These are phyloP conservation scores for Fusarium sp. DNA, from an alignment of 2,329 filamentous ascomycete genomes.

Conservation along the genomic window DNA sequence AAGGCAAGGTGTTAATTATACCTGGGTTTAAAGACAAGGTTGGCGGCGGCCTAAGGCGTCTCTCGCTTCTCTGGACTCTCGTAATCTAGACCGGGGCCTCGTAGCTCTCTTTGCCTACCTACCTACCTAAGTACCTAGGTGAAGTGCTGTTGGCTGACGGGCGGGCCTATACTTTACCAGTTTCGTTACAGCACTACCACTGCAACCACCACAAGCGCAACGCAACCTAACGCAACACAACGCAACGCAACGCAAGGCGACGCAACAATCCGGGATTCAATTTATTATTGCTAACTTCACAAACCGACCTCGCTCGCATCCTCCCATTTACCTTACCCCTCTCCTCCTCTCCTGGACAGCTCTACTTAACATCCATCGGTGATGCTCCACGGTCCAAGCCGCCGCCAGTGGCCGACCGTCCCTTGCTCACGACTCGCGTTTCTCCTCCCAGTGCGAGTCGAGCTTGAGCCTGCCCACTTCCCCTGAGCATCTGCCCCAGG, in stretches of 20 bases:
- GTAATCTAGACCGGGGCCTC: constrained; percentile 31
- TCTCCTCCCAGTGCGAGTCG: constrained; percentile 32
- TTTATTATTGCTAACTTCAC: constrained; percentile 35
- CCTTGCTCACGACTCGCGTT: constrained; percentile 39
- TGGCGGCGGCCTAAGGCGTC: constrained; percentile 31
- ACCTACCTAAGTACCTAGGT: no score
- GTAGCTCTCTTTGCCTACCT: constrained; percentile 16
- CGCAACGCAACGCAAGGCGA: not conserved
- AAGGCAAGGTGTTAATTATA: not conserved
- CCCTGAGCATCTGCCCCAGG: constrained; percentile 39
- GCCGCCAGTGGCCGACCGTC: constrained; percentile 38
- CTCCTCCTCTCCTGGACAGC: constrained; percentile 21
- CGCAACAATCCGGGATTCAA: constrained; percentile 6
- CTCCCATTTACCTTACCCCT: not conserved
- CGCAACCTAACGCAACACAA: not conserved
- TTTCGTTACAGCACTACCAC: constrained; percentile 11
- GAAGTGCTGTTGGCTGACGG: constrained; percentile 3
- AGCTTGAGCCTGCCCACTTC: constrained; percentile 34
- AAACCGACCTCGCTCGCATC: not conserved
- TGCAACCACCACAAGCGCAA: not conserved
- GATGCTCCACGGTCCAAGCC: constrained; percentile 42
- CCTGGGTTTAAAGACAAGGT: constrained; percentile 30
- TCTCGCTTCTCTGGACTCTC: constrained; percentile 27
- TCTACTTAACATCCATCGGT: constrained; percentile 36
- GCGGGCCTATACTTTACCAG: constrained; percentile 2